Percentiles rank a stretch among this genome's conserved stretches.
These are phyloP conservation scores for Arachnopeziza araneosa DNA, from an alignment of 2,329 filamentous ascomycete genomes.

Conservation along the genomic window DNA sequence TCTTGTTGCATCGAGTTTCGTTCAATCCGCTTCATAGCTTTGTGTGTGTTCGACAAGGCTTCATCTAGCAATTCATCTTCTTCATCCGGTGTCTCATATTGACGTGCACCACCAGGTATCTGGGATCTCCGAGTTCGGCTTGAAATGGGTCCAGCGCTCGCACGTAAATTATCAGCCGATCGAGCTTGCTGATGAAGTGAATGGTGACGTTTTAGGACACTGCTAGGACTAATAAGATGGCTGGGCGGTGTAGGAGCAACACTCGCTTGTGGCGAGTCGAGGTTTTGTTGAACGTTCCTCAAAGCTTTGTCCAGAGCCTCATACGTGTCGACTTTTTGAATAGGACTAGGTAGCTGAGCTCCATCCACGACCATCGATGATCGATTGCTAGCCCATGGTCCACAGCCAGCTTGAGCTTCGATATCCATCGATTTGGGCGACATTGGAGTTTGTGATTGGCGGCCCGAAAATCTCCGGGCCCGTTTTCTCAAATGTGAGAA, in stretches of 20 bases:
- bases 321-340: slow-evolving; percentile 50
- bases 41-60: slow-evolving; percentile 70
- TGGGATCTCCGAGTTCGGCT: slow-evolving; percentile 76
- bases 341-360: slow-evolving; percentile 40
- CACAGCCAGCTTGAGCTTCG: slow-evolving; percentile 88
- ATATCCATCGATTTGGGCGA: slow-evolving; percentile 79
- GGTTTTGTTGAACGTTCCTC: slow-evolving; percentile 46
- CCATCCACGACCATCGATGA: slow-evolving; percentile 75
- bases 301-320: slow-evolving; percentile 57
- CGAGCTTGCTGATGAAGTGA: slow-evolving; percentile 49
- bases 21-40: slow-evolving; percentile 67
- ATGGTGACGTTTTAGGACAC: slow-evolving; percentile 58
- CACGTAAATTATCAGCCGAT: slow-evolving; percentile 58
- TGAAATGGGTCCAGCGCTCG: slow-evolving; percentile 55
- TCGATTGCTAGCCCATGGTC: slow-evolving; percentile 80
- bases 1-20: slow-evolving; percentile 32
- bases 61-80: slow-evolving; percentile 95
- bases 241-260: slow-evolving; percentile 44
- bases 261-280: slow-evolving; percentile 35
- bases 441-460: slow-evolving; percentile 70
- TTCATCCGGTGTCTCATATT: slow-evolving; percentile 92
- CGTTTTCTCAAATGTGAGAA: slow-evolving; percentile 96
- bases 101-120: slow-evolving; percentile 67
- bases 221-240: slow-evolving; percentile 45
- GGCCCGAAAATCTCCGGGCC: slow-evolving; percentile 84